Percentiles rank a stretch among this genome's conserved stretches.
These are phyloP conservation scores for Ambrosiella beaveri DNA, from an alignment of 2,329 filamentous ascomycete genomes.

Conservation along the genomic window DNA sequence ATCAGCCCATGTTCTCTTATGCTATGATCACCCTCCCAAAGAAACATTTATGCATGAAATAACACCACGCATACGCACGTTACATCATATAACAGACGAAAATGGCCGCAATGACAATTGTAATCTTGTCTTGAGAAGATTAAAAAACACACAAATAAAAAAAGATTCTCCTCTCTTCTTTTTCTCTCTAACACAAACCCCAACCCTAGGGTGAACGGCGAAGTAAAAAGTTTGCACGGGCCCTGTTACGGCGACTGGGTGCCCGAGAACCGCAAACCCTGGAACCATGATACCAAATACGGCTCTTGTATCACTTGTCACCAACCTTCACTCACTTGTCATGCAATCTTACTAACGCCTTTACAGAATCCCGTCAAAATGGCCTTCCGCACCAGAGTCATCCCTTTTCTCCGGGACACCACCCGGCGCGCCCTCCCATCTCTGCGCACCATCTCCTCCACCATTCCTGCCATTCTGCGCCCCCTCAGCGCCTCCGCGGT, in stretches of 20 bases:
- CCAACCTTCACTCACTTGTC: not conserved
- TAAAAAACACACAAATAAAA: too few relatives aligned
- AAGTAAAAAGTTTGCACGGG: not conserved
- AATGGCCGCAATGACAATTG: not conserved
- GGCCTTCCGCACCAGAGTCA: slow-evolving; percentile 6
- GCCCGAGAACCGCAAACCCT: not conserved
- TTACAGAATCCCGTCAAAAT: slow-evolving; percentile 2
- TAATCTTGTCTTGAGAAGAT: too few relatives aligned
- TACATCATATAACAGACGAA: not conserved
- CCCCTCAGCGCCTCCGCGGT: not conserved
- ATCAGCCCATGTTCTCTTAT: not conserved
- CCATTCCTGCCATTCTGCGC: not conserved
- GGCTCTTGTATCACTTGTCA: not conserved
- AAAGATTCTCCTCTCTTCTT: too few relatives aligned
- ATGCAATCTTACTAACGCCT: not conserved
- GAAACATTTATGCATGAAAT: not conserved
- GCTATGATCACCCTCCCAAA: not conserved
- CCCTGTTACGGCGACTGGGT: not conserved
- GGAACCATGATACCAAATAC: too few relatives aligned
- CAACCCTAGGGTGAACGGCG: not conserved
- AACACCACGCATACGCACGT: not conserved
- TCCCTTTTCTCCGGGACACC: slow-evolving; percentile 7
- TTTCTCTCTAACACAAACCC: not conserved
- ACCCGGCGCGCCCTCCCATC: not conserved
- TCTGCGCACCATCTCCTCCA: not conserved